Conservation (phyloP, 257 asterid genomes). For the Apocynum venetum region DNA sequence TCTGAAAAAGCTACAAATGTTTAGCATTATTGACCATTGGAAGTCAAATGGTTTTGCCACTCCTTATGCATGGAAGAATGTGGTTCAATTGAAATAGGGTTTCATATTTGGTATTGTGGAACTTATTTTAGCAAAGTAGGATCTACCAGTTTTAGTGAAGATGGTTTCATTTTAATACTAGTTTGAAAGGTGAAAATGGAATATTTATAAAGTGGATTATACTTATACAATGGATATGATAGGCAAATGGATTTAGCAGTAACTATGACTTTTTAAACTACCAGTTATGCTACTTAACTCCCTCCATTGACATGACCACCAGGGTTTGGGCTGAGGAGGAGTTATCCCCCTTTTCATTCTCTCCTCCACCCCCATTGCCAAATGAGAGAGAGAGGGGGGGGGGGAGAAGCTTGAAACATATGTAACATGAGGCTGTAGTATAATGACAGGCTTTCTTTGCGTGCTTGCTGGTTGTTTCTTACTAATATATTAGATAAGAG, state of each 20-base stretch:
- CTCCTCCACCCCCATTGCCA: no score
- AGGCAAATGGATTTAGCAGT: not conserved
- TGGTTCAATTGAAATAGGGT: not conserved
- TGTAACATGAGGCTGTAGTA: not conserved
- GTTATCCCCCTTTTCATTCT: no score
- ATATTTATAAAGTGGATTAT: not conserved
- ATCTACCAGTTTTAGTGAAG: not conserved
- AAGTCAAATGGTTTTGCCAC: not conserved
- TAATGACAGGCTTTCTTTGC: not conserved
- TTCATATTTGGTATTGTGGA: not conserved
- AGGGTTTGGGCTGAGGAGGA: no score
- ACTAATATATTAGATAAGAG: not conserved
- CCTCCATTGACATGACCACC: not conserved
- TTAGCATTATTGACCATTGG: not conserved
- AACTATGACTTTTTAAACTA: no score
- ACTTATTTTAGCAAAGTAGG: not conserved
- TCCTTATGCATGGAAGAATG: not conserved
- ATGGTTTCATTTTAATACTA: not conserved
- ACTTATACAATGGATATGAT: not conserved
- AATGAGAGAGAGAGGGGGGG: no score
- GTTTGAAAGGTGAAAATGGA: not conserved
- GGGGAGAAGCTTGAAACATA: not conserved
- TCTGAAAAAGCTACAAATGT: not conserved
- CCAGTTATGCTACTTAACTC: not conserved
- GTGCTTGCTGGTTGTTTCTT: not conserved